Base-by-base conservation (phyloP, 768 basidiomycete genomes). In the Russula virescens region DNA sequence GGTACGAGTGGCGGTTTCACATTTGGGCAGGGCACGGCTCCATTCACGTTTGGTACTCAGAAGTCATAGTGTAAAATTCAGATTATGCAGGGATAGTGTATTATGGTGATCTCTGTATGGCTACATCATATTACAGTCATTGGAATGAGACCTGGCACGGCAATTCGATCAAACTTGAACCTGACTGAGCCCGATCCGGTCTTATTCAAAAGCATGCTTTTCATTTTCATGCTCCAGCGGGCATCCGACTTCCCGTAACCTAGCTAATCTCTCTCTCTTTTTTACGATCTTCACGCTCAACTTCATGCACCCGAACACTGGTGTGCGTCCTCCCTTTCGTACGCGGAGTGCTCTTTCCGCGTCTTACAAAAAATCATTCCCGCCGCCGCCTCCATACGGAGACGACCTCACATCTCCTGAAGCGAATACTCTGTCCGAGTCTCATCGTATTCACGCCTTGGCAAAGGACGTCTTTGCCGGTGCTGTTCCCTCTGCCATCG, bases 361-460 rank as follows among this genome's bases (percentile, higher is more conserved):
- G 0, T 59, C 57, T 16, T 50, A 54, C 31, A 50, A 43, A 26
- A 63, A 60, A 16, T 53, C 58, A 18, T 60, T 52, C 16, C 62
- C 58, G 19, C 62, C 58, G 19, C 62, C 62, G 2, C 62, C 62
- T 18, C 58, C 62, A 16, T 63, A 63, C 9, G 58, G 62, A 6
- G 35, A 55, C 10, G 25, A 52, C 38, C 28, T 48, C 8, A 8
- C 46, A 13, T 55, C 58, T 35, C 47, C 53, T 43, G 62, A 60
- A 34, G 16, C 46, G 34, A 60, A 35, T 26, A 55, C 10, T 18
- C 35, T 55, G 1, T 55, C 62, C 3, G 62, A 49, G 18, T 65
- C 75, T 18, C 75, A 73, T 53, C 67, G 68, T 58, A 69, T 76
- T 38, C 67, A 63, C 6, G 72, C 26, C 0, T 35, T 69, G 31